Percentiles rank a stretch among this genome's conserved stretches.
phyloP scores from a whole-genome alignment of 2,329 filamentous ascomycete genomes.

The Talaromyces sp. region DNA sequence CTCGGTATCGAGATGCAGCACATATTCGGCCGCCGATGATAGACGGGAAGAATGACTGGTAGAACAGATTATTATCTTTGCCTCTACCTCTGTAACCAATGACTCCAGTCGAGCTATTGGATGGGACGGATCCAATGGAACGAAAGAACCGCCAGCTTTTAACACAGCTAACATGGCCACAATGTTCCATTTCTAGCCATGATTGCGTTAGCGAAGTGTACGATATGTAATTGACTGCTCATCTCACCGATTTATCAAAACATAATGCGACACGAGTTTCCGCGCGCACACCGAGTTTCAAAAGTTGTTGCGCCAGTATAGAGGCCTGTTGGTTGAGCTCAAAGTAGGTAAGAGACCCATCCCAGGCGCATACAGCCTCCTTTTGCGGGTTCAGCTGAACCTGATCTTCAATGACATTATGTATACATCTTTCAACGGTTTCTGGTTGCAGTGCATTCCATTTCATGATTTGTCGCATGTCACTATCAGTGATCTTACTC shows the following conservation, averaged over 20 bases:
- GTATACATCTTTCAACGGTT: slow-evolving; percentile 29
- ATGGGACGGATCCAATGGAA: slow-evolving; percentile 13
- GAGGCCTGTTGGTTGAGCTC: slow-evolving; percentile 31
- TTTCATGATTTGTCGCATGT: slow-evolving; percentile 51
- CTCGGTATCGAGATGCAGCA: slow-evolving; percentile 15
- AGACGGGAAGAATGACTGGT: slow-evolving; percentile 1
- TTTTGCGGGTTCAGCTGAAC: slow-evolving; percentile 18
- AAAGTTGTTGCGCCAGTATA: slow-evolving; percentile 26
- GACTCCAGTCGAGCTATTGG: slow-evolving; percentile 9
- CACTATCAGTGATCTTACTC: slow-evolving; percentile 53
- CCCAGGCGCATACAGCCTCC: slow-evolving; percentile 29
- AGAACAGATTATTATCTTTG: slow-evolving; percentile 5
- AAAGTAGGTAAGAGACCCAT: slow-evolving; percentile 31
- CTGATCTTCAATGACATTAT: slow-evolving; percentile 10
- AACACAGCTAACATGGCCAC: slow-evolving; percentile 19
- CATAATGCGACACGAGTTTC: slow-evolving; percentile 25
- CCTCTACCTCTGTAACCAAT: slow-evolving; percentile 3
- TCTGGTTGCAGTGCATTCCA: slow-evolving; percentile 47
- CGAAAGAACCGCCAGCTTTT: slow-evolving; percentile 19
- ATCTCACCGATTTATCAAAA: slow-evolving; percentile 18
- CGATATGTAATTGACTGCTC: no score
- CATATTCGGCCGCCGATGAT: neutral
- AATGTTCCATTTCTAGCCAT: slow-evolving; percentile 15
- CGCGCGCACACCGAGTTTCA: slow-evolving; percentile 25
- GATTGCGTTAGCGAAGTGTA: slow-evolving; percentile 3